Base-by-base conservation (phyloP, 164 flowering plant species). In the Berberis thunbergii region DNA sequence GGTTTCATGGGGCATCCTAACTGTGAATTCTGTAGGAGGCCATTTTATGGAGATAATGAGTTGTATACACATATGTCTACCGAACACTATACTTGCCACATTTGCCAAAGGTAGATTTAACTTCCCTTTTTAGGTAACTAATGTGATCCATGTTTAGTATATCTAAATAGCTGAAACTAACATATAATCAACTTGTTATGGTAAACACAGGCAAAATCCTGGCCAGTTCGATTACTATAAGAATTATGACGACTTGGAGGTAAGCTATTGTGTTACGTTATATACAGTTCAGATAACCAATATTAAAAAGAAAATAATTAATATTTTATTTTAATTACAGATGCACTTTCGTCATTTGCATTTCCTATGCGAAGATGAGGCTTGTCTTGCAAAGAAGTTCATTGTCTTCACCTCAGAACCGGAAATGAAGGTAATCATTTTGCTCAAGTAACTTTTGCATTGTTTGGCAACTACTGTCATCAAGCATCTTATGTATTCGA, bases 11-110 rank as follows among this genome's bases (percentile, higher is more conserved):
- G 97, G 60, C 97, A 95, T 80, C 96, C 97, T 49, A 72, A 66
- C 70, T 95, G 99, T 77, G 97, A 89, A 57, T 91, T 91, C 66
- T 91, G 99, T 66, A 72, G 73, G 69, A 77, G 75, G 13, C 89
- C 97, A 7, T 91, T 86, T 66, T 95, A 95, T 78, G 97, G 96
- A 66, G 99, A 95, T 49, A 91, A 91, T 75, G 99, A 95, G 67
- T 79, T 91, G 46, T 94, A 89, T 67, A 40, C 81, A 2, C 97
- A 94, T 67, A 91, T 94, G 96, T 83, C 91, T 3, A 87, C 86
- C 1, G 99, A 91, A 69, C 99, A 94, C 67, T 95, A 72, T 70
- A 89, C 93, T 4, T 95, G 99, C 65, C 96, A 89, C 74, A 79
- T 95, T 62, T 89, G 99, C 75, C 95, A 87, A 81, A 84, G 97